These are phyloP conservation scores for Ustilago trichophora DNA, from an alignment of 1,284 basidiomycete species.

Conservation along the genomic window DNA sequence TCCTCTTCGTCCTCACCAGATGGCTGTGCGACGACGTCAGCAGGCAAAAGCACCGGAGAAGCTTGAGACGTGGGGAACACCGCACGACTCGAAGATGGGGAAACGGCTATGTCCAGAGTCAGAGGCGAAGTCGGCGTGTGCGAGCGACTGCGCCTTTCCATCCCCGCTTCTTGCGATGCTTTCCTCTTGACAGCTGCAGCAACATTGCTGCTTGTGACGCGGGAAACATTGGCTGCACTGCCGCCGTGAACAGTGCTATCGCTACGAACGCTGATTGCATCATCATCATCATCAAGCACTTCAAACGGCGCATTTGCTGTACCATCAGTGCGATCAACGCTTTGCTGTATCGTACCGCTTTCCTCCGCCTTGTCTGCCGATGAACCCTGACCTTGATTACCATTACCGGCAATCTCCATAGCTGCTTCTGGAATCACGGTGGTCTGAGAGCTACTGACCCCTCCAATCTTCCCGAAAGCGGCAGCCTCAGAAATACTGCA, in stretches of 20 bases:
- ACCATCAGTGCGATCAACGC: neutral
- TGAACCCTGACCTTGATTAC: too few species aligned
- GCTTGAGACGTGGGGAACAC: too few species aligned
- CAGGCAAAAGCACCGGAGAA: too few species aligned
- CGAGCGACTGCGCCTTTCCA: neutral
- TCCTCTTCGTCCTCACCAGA: constrained; percentile 5
- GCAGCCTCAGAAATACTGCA: constrained; percentile 12
- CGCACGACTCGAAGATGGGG: too few species aligned
- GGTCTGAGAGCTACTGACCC: too few species aligned
- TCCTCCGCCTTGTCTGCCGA: too few species aligned
- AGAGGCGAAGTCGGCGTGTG: constrained; percentile 2
- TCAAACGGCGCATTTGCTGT: constrained; percentile 2
- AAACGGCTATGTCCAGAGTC: too few species aligned
- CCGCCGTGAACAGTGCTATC: neutral
- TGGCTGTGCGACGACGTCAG: too few species aligned
- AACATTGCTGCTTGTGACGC: neutral
- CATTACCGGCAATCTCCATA: too few species aligned
- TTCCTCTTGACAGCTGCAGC: constrained; percentile 21
- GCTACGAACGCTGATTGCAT: constrained; percentile 1
- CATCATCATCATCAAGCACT: constrained; percentile 5
- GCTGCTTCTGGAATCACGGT: too few species aligned
- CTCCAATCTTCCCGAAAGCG: constrained; percentile 5
- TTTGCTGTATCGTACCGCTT: too few species aligned
- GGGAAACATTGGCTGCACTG: too few species aligned
- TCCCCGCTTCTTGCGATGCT: constrained; percentile 3